Evolutionary conservation across 73 alveolate genomes (phyloP).

Genomic region (Blepharisma stoltei): DNA sequence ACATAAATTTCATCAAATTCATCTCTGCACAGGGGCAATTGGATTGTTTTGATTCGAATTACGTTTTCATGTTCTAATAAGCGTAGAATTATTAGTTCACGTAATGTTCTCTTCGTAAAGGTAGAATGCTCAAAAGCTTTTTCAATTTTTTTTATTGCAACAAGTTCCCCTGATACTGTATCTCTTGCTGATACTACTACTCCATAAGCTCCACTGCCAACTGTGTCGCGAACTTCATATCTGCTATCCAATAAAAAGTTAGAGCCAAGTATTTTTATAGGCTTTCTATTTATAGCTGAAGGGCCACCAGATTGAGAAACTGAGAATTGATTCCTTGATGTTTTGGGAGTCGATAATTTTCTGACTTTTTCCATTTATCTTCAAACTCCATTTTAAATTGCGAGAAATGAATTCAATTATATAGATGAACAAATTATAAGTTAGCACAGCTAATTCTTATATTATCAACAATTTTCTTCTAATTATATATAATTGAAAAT

Average conservation of each 20-base stretch:
- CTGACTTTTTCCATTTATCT: too few relatives aligned
- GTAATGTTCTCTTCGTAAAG: slow-evolving; percentile 72
- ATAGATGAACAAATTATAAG: too few relatives aligned
- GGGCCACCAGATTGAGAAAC: slow-evolving; percentile 4
- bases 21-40: slow-evolving; percentile 58
- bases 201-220: slow-evolving; percentile 41
- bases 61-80: slow-evolving; percentile 66
- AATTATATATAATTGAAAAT: too few relatives aligned
- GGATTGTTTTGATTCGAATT: slow-evolving; percentile 55
- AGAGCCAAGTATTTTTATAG: not conserved
- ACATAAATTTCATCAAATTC: slow-evolving; percentile 79
- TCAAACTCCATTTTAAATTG: too few relatives aligned
- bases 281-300: not conserved
- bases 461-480: too few relatives aligned
- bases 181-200: slow-evolving; percentile 54
- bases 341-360: too few relatives aligned
- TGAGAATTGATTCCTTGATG: not conserved
- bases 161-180: slow-evolving; percentile 42
- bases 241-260: not conserved
- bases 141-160: slow-evolving; percentile 78
- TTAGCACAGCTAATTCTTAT: too few relatives aligned
- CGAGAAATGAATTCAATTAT: too few relatives aligned
- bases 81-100: slow-evolving; percentile 73
- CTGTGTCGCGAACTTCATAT: not conserved
- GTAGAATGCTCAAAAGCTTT: slow-evolving; percentile 83